Evolutionary conservation across 2,329 filamentous ascomycete genomes (phyloP).

Genomic region (Didymella arachidicola): DNA sequence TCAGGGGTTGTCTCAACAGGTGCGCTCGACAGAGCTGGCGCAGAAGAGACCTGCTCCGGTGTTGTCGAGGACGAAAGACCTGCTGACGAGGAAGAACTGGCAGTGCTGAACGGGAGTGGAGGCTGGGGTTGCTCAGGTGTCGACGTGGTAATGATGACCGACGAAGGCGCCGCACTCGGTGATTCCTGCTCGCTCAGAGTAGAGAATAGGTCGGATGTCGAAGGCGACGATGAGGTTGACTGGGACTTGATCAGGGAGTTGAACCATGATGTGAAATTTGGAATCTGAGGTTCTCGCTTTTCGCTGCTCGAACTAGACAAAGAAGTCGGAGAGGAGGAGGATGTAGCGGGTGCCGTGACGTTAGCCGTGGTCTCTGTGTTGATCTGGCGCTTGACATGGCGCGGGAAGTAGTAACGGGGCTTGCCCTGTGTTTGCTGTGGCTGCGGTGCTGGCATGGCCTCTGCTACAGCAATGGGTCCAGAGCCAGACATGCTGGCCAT

Average conservation of each 20-base stretch:
- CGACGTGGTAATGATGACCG: conserved; percentile 28
- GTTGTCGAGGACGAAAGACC: conserved; percentile 2
- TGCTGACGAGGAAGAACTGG: conserved; percentile 12
- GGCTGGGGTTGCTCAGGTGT: conserved; percentile 19
- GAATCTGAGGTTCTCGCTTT: conserved; percentile 32
- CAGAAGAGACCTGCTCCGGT: conserved; percentile 1
- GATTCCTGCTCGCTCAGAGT: conserved; percentile 24
- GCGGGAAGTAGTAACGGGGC: conserved; percentile 59
- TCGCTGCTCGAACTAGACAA: conserved; percentile 32
- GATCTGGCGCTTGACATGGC: conserved; percentile 55
- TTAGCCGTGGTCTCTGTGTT: conserved; percentile 39
- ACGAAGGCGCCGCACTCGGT: conserved; percentile 21
- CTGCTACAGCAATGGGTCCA: conserved; percentile 54
- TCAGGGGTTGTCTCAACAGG: conserved; percentile 3
- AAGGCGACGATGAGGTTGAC: conserved; percentile 26
- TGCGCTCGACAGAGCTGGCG: conserved; percentile 3
- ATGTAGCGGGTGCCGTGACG: conserved; percentile 39
- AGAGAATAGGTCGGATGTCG: conserved; percentile 22
- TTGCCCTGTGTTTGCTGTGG: conserved; percentile 45
- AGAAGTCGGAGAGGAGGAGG: conserved; percentile 28
- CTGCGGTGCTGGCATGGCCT: conserved; percentile 57
- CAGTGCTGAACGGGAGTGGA: conserved; percentile 15
- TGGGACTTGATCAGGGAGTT: conserved; percentile 34
- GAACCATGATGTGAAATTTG: conserved; percentile 39
- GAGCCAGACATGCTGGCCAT: conserved; percentile 53